Base-by-base conservation (phyloP, 257 asterid genomes). In the Agastache rugosa region DNA sequence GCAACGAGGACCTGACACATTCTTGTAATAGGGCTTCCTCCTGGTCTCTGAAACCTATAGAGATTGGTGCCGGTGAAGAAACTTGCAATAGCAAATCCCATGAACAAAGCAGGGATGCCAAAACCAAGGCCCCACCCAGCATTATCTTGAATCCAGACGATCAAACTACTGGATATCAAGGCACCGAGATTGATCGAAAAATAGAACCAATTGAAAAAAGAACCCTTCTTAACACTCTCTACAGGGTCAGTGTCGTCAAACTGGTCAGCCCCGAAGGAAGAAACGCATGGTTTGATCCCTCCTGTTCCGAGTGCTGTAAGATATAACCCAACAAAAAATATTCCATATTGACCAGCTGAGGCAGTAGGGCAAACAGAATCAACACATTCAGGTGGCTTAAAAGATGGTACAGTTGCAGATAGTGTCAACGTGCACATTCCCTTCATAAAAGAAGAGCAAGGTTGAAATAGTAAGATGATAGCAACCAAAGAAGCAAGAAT, bases 51-150 rank as follows among this genome's bases (percentile, higher is more conserved):
- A 85, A 90, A 92, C 79, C 99, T 86, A 75, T 92, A 95, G 34
- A 90, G 87, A 75, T 88, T 79, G 19, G 97, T 90, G 64, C 99
- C 99, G 0, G 87, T 62, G 75, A 95, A 89, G 85, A 95, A 95
- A 78, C 98, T 89, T 16, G 69, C 87, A 54, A 95, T 92, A 56
- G 99, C 93, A 62, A 85, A 45, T 48, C 84, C 96, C 99, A 95
- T 92, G 75, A 85, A 89, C 56, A 85, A 53, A 19, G 96, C 94
- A 68, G 97, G 96, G 80, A 94, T 90, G 55, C 99, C 97, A 68
- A 94, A 94, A 35, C 99, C 99, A 39, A 94, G 86, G 71, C 97
- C 99, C 99, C 99, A 95, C 50, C 99, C 97, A 6, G 85, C 87
- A 78, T 95, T 95, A 19, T 95, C 99, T 88, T 95, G 98, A 84